Conservation (phyloP, 805 yeast genomes). For the Komagataella kurtzmanii region DNA sequence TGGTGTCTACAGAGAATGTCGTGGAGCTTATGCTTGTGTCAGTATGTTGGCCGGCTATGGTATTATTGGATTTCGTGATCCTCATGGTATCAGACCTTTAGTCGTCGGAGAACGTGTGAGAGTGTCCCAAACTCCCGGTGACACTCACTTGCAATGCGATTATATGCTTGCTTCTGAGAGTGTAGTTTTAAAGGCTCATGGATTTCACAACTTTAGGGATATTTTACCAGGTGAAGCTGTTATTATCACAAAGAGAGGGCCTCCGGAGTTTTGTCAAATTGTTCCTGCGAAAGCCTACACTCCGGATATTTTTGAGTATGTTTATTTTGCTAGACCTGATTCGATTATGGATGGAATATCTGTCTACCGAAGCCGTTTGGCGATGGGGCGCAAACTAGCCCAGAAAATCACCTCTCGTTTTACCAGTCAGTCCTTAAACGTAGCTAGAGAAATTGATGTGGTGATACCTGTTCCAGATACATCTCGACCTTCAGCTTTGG, state of each 20-base stretch:
- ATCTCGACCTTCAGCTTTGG: constrained; percentile 88
- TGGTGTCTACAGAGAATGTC: constrained; percentile 67
- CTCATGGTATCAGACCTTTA: constrained; percentile 91
- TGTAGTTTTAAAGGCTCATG: constrained; percentile 88
- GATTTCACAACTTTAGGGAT: constrained; percentile 69
- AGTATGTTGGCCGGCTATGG: constrained; percentile 96
- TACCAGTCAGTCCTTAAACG: constrained; percentile 23
- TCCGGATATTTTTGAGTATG: constrained; percentile 95
- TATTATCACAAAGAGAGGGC: constrained; percentile 66
- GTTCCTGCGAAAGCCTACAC: constrained; percentile 68
- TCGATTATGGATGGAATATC: constrained; percentile 94
- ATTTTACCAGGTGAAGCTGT: constrained; percentile 94
- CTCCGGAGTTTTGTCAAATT: constrained; percentile 79
- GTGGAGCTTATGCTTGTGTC: constrained; percentile 96
- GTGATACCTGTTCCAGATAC: constrained; percentile 98
- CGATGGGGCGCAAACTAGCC: constrained; percentile 89
- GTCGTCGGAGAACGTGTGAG: constrained; percentile 71
- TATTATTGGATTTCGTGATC: constrained; percentile 90
- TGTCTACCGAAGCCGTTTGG: constrained; percentile 83
- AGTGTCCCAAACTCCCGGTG: neutral
- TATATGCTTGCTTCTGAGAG: constrained; percentile 94
- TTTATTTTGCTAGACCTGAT: constrained; percentile 96
- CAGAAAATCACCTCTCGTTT: constrained; percentile 38
- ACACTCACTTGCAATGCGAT: constrained; percentile 55
- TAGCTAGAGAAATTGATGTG: constrained; percentile 62